phyloP scores from a whole-genome alignment of 352 stramenopile genomes.

The Phytophthora hibernalis region DNA sequence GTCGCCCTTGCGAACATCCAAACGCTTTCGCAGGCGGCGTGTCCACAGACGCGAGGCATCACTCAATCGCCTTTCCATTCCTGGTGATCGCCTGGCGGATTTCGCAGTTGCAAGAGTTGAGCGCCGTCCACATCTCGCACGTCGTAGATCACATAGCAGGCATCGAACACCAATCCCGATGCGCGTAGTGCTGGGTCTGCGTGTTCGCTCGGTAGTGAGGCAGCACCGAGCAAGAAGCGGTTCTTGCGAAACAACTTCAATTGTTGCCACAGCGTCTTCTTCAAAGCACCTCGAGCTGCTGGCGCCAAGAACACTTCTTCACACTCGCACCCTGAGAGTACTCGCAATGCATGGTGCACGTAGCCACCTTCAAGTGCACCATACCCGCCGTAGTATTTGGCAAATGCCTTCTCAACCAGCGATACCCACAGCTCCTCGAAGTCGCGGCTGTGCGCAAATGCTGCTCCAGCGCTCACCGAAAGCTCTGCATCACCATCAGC shows the following conservation, averaged over 20 bases:
- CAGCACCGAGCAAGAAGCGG: conserved; percentile 92
- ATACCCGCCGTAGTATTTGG: conserved; percentile 93
- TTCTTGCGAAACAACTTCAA: conserved; percentile 87
- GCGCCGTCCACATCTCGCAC: conserved; percentile 87
- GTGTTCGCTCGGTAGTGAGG: conserved; percentile 85
- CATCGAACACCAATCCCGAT: conserved; percentile 91
- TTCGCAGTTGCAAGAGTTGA: conserved; percentile 90
- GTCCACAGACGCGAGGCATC: conserved; percentile 93
- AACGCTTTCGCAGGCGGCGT: conserved; percentile 83
- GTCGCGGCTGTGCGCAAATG: conserved; percentile 87
- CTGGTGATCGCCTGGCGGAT: conserved; percentile 91
- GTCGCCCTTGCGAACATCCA: conserved; percentile 64
- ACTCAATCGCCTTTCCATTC: conserved; percentile 95
- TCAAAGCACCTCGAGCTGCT: conserved; percentile 83
- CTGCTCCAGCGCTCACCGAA: conserved; percentile 70
- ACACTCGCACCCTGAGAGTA: conserved; percentile 87
- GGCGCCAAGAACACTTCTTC: conserved; percentile 91
- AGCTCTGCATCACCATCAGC: conserved; percentile 20
- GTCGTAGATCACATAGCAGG: conserved; percentile 93
- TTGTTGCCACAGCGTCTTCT: conserved; percentile 92
- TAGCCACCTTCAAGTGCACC: conserved; percentile 84
- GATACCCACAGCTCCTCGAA: conserved; percentile 94
- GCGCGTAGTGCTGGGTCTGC: conserved; percentile 90
- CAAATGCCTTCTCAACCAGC: conserved; percentile 93
- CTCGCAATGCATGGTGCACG: conserved; percentile 91